Conservation (phyloP, 75 land plant species). For the Selaginella moellendorffii region DNA sequence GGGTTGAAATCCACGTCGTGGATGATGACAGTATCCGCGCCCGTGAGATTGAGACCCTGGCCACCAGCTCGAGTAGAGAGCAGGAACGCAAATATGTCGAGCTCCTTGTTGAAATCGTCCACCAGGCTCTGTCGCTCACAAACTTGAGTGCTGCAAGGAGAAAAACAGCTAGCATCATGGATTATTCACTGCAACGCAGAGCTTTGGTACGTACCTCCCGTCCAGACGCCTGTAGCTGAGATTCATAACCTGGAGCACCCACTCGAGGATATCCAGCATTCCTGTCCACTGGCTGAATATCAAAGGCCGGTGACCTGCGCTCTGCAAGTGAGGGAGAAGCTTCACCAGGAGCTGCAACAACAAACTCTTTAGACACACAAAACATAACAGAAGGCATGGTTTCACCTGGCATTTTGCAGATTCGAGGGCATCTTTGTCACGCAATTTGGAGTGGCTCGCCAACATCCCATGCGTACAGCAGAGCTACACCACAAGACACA, state of each 20-base stretch:
- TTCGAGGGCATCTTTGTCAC: constrained; percentile 42
- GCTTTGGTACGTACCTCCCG: constrained; percentile 54
- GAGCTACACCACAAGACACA: neutral
- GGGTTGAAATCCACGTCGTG: constrained; percentile 99
- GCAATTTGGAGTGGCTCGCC: constrained; percentile 29
- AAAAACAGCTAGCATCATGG: neutral
- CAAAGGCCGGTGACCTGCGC: constrained; percentile 69
- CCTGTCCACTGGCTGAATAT: constrained; percentile 99
- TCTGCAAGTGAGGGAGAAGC: constrained; percentile 57
- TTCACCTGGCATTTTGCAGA: constrained; percentile 92
- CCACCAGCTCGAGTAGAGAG: constrained; percentile 99
- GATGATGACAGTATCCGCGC: constrained; percentile 95
- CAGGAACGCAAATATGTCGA: constrained; percentile 84
- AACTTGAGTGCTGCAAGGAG: constrained; percentile 64
- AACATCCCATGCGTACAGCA: neutral
- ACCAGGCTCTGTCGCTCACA: constrained; percentile 84
- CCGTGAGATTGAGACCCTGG: constrained; percentile 84
- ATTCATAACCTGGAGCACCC: constrained; percentile 82
- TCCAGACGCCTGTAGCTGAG: constrained; percentile 73
- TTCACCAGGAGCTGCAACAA: constrained; percentile 10
- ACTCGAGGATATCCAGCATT: constrained; percentile 98
- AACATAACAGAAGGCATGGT: neutral
- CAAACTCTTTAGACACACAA: neutral
- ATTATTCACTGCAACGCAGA: neutral
- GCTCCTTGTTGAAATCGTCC: constrained; percentile 77